phyloP scores from a whole-genome alignment of 371 early-diverging fungal species.

The Saksenaea oblongispora region DNA sequence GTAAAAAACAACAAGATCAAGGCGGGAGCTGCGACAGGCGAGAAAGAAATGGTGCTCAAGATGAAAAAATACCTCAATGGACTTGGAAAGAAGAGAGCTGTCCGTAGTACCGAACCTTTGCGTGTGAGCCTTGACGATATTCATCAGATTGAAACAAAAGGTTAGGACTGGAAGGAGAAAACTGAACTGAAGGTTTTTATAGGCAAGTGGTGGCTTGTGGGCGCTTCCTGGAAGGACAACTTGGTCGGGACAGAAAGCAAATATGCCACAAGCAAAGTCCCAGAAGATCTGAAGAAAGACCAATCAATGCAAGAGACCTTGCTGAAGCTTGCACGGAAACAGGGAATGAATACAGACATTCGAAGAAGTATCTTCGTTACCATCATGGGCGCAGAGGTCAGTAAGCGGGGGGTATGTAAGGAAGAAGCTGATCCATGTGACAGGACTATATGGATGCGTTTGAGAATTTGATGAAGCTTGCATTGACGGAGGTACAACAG shows the following conservation, averaged over 20 bases:
- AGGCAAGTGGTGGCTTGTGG: constrained; percentile 88
- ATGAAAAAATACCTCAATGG: constrained; percentile 84
- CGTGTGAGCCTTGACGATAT: constrained; percentile 91
- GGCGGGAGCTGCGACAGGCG: constrained; percentile 52
- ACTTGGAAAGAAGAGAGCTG: constrained; percentile 64
- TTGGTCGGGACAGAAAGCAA: constrained; percentile 56
- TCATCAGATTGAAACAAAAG: constrained; percentile 77
- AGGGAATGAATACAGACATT: constrained; percentile 96
- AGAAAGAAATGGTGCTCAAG: constrained; percentile 63
- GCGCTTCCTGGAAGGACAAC: constrained; percentile 80
- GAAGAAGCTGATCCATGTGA: neutral
- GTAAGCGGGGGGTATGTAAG: neutral
- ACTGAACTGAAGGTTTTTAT: neutral
- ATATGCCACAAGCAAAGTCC: constrained; percentile 29
- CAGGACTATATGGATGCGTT: constrained; percentile 94
- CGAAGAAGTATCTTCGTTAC: constrained; percentile 90
- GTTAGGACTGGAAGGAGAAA: constrained; percentile 39
- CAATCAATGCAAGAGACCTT: constrained; percentile 63
- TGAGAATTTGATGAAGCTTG: constrained; percentile 80
- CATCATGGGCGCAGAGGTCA: constrained; percentile 88
- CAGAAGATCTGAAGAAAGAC: constrained; percentile 45
- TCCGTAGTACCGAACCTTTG: constrained; percentile 70
- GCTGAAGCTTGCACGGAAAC: constrained; percentile 77
- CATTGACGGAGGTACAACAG: constrained; percentile 87
- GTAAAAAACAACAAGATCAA: constrained; percentile 93